Base-by-base conservation (phyloP, 805 yeast species). In the Metschnikowia corniflorae region DNA sequence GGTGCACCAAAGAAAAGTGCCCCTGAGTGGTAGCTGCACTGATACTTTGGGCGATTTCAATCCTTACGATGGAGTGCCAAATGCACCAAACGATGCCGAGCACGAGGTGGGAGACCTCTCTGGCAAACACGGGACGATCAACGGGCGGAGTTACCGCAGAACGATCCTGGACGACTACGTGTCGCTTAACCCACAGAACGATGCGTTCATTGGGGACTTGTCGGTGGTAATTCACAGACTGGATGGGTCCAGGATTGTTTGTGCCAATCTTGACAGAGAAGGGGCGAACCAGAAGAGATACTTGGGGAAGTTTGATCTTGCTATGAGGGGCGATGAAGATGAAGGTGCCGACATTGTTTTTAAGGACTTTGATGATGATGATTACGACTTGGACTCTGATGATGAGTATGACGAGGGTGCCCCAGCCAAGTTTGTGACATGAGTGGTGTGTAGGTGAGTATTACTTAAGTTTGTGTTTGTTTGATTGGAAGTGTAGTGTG, bases 91-190 rank as follows among this genome's bases (percentile, higher is more conserved):
- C 16, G 34, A 43, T 7, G 55, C 56, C 8, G 54, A 43, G 15
- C 44, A 43, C 38, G 67, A 66, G 48, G 57, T 57, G 25, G 68
- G 71, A 29, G 71, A 66, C 44, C 63, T 67, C 39, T 50, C 68
- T 9, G 70, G 70, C 21, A 65, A 59, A 49, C 65, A 64, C 45
- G 71, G 72, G 17, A 35, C 28, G 27, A 52, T 65, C 27, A 29
- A 44, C 7, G 59, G 63, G 22, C 45, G 51, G 7, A 42, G 59
- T 9, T 18, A 43, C 31, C 23, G 49, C 13, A 39, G 54, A 17
- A 37, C 55, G 20, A 55, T 56, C 37, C 17, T 19, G 12, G 37
- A 34, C 22, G 10, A 12, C 10, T 34, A 19, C 32, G 16, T 34
- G 37, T 34, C 37, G 31, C 37, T 34, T 21, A 34, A 34, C 32